phyloP scores from a whole-genome alignment of 257 asterid species.

The Sherardia arvensis region DNA sequence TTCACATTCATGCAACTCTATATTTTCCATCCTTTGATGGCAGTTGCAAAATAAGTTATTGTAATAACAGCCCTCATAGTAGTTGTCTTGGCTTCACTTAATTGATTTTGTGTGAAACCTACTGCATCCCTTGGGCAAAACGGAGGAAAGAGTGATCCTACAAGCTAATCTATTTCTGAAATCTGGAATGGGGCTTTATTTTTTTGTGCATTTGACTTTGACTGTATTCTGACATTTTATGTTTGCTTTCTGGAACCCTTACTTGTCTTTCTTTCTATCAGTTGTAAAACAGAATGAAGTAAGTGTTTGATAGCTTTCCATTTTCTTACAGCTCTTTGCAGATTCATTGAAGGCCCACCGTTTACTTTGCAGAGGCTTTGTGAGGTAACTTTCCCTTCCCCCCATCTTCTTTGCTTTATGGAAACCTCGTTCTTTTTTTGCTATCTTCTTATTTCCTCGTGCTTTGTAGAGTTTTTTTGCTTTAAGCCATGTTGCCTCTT shows the following conservation, averaged over 20 bases:
- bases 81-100: not conserved
- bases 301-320: not conserved
- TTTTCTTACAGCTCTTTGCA: slow-evolving; percentile 60
- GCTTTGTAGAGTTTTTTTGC: not conserved
- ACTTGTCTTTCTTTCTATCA: not conserved
- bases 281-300: not conserved
- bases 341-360: slow-evolving; percentile 91
- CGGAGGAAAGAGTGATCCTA: not conserved
- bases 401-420: not conserved
- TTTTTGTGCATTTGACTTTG: not conserved
- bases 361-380: slow-evolving; percentile 95
- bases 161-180: not conserved
- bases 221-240: not conserved
- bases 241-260: not conserved
- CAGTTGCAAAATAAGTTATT: not conserved
- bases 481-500: not conserved
- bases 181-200: not conserved
- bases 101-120: not conserved
- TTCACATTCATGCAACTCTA: slow-evolving; percentile 30
- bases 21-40: slow-evolving; percentile 5
- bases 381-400: slow-evolving; percentile 42
- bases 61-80: not conserved
- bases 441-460: not conserved
- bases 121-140: slow-evolving; percentile 1
- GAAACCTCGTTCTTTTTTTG: not conserved